Evolutionary conservation across 2,329 filamentous ascomycete genomes (phyloP).

Genomic region (Cladosporium sp.): DNA sequence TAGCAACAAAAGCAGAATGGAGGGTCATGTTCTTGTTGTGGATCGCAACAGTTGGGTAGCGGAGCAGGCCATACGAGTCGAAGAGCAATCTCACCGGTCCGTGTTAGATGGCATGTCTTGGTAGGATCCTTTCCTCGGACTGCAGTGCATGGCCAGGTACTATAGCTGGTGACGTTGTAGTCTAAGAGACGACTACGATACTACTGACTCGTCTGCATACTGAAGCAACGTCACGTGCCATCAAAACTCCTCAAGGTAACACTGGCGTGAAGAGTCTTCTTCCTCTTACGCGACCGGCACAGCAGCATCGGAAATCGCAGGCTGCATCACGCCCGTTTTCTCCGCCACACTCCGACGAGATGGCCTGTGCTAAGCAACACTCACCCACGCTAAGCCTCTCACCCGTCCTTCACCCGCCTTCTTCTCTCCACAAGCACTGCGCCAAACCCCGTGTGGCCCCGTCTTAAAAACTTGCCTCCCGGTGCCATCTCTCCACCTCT

Average conservation of each 20-base stretch:
- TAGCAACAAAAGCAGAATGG: background rate
- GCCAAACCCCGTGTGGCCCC: conserved; percentile 20
- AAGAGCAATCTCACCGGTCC: background rate
- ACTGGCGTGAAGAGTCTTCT: conserved; percentile 1
- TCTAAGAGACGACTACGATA: background rate
- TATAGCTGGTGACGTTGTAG: background rate
- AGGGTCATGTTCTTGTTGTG: background rate
- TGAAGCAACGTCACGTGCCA: background rate
- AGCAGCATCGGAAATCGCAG: background rate
- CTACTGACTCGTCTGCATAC: background rate
- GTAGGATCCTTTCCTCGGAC: background rate
- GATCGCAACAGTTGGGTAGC: background rate
- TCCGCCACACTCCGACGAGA: background rate
- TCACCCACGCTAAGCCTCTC: conserved; percentile 18
- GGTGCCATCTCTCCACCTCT: conserved; percentile 8
- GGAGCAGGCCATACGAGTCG: background rate
- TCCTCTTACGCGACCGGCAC: background rate
- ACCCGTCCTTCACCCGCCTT: conserved; percentile 18
- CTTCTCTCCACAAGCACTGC: conserved; percentile 14
- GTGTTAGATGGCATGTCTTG: background rate
- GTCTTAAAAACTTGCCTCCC: conserved; percentile 5
- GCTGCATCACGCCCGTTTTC: background rate
- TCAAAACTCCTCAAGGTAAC: background rate
- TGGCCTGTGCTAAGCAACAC: conserved; percentile 6
- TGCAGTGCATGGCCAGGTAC: background rate